Conservation (phyloP, 169 alveolate species). For the Eimeria maxima region DNA sequence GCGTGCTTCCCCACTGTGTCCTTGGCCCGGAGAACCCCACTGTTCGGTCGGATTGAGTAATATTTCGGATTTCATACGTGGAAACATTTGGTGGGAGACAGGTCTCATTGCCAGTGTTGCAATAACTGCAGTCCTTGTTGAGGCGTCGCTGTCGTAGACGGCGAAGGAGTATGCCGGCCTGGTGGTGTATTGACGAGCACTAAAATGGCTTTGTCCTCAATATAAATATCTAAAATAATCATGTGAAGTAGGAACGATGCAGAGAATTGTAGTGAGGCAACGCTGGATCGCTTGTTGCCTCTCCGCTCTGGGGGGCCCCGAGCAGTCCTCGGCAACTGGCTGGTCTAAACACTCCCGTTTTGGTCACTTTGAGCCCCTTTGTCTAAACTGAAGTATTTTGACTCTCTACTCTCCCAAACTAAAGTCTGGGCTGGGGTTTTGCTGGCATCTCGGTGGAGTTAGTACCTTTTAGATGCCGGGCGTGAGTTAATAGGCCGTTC, state of each 20-base stretch:
- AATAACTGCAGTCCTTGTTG: neutral
- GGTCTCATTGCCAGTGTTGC: neutral
- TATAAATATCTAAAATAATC: neutral
- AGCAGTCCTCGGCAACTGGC: neutral
- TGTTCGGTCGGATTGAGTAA: neutral
- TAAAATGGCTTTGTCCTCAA: neutral
- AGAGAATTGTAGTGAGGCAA: neutral
- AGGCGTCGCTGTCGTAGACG: neutral
- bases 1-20: neutral
- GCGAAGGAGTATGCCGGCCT: neutral
- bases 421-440: neutral
- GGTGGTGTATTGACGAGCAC: neutral
- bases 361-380: neutral
- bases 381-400: neutral
- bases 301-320: neutral
- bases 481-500: neutral
- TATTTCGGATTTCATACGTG: neutral
- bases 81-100: neutral
- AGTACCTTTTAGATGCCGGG: neutral
- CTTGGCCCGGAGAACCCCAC: neutral
- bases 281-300: neutral
- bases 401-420: neutral
- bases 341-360: neutral
- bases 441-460: neutral
- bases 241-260: neutral